Conservation (phyloP, 2,329 filamentous ascomycete genomes). For the Botryotinia calthae region DNA sequence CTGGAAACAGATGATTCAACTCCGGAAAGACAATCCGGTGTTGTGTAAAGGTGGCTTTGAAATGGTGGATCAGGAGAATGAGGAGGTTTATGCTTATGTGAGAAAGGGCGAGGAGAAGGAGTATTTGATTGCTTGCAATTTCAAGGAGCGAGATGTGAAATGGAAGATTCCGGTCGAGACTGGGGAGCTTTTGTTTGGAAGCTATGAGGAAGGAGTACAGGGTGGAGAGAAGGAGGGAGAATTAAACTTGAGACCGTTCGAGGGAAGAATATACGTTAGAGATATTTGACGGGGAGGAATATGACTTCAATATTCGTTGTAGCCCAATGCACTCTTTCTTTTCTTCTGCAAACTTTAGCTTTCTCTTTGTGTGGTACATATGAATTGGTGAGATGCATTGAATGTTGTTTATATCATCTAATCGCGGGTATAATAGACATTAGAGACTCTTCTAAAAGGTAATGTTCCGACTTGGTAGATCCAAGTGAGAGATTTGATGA, state of each 20-base stretch:
- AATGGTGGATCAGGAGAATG: conserved; percentile 20
- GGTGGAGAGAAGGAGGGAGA: background rate
- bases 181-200: background rate
- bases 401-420: background rate
- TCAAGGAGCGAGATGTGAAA: background rate
- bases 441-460: background rate
- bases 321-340: background rate
- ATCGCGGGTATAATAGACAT: background rate
- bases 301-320: background rate
- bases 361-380: background rate
- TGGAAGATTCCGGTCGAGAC: background rate
- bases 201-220: background rate
- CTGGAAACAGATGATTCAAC: conserved; percentile 25
- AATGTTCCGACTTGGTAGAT: background rate
- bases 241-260: conserved; percentile 1
- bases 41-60: conserved; percentile 29
- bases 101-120: conserved; percentile 11
- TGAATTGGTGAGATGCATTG: background rate
- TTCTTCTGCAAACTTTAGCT: background rate
- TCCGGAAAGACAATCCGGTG: conserved; percentile 25
- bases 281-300: background rate
- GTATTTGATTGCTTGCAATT: conserved; percentile 11
- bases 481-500: background rate
- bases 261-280: conserved; percentile 5
- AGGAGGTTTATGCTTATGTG: conserved; percentile 18